These are phyloP conservation scores for Amanita exitialis DNA, from an alignment of 768 basidiomycete species.

Conservation along the genomic window DNA sequence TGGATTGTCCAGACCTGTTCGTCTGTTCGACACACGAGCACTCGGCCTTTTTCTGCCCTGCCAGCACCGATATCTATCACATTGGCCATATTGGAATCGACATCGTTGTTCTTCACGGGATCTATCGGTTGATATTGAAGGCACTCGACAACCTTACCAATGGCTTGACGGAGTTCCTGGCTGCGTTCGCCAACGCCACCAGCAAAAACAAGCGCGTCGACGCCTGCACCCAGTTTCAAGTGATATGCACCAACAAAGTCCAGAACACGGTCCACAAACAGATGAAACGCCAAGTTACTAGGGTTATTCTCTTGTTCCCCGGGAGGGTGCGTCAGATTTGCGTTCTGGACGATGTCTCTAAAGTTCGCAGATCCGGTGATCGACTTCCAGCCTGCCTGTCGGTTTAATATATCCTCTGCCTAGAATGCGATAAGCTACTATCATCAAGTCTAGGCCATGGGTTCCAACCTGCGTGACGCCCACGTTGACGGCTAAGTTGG, in stretches of 20 bases:
- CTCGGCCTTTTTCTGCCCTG: constrained; percentile 15
- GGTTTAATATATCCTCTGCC: constrained; percentile 70
- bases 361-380: constrained; percentile 81
- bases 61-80: constrained; percentile 11
- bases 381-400: constrained; percentile 68
- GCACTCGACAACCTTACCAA: constrained; percentile 43
- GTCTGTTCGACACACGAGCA: constrained; percentile 59
- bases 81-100: neutral
- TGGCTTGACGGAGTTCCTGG: constrained; percentile 44
- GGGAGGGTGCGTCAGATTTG: constrained; percentile 20
- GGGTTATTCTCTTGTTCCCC: constrained; percentile 21
- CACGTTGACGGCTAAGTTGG: constrained; percentile 31
- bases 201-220: constrained; percentile 78
- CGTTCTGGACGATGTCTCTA: constrained; percentile 45
- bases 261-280: constrained; percentile 70
- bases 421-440: constrained; percentile 11
- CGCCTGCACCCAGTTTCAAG: constrained; percentile 52
- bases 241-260: constrained; percentile 69
- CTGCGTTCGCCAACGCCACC: constrained; percentile 85
- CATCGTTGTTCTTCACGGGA: constrained; percentile 28
- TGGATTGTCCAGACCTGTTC: constrained; percentile 35
- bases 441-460: neutral
- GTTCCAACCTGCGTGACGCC: constrained; percentile 39
- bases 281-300: constrained; percentile 59
- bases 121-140: constrained; percentile 53